Evolutionary conservation across 352 stramenopile species (phyloP), one percentile per base, ranked within the genome.

Genomic region (Thalassiosira ordinaria): DNA sequence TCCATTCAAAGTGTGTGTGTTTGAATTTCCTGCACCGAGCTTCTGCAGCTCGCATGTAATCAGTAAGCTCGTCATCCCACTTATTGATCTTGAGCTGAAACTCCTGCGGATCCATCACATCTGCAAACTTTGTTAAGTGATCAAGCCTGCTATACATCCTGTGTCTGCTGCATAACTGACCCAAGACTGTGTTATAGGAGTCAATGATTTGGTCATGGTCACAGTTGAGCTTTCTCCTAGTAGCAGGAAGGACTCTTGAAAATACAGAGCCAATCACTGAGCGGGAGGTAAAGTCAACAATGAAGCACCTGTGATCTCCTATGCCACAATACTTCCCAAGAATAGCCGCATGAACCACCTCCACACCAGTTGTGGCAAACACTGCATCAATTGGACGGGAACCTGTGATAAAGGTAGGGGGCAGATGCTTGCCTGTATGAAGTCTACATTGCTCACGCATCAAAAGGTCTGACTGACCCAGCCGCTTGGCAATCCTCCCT

Each of bases 221-320:
- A 62, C 61, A 70, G 22, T 70, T 16, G 3, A 66, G 18, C 13
- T 66, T 66, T 7, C 35, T 35, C 1, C 35, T 6, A 8, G n/a
- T 33, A 20, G 27, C 8, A 52, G 18, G 31, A 0, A 66, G 5
- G 3, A 66, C 29, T 2, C 27, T 35, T 18, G 57, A 37, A 14
- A 66, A 37, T 2, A 55, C 35, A 7, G 11, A 39, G 2, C 35
- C 57, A 24, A 66, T 35, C 9, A 66, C 35, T 3, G 35, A 66
- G 0, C 24, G 9, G 0, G 57, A 37, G 2, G 33, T 26, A 14
- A 66, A 66, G 11, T 66, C 35, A 1, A 66, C 18, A 16, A 66
- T 66, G 33, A 66, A 66, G 20, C 57, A 52, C 33, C 18, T 0
- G 35, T 66, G 57, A 27, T 66, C 35, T 1, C 57, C 57, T 18